Conservation (phyloP, 768 basidiomycete species). For the Rhizopogon salebrosus region DNA sequence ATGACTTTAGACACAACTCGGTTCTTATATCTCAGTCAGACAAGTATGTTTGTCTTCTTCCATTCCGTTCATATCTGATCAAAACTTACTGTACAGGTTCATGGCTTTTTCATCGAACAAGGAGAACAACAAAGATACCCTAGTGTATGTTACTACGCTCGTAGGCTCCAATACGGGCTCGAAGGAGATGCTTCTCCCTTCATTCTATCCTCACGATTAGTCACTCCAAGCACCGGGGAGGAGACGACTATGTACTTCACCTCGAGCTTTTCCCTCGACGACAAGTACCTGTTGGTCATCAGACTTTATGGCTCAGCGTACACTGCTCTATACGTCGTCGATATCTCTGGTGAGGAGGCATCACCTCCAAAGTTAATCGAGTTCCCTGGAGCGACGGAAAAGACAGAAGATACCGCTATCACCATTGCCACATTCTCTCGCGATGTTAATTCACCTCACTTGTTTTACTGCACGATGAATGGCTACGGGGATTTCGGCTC, state of each 20-base stretch:
- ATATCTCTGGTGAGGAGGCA: constrained; percentile 24
- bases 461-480: constrained; percentile 29
- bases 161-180: constrained; percentile 28
- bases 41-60: constrained; percentile 19
- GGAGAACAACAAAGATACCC: constrained; percentile 33
- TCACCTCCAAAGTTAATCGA: constrained; percentile 23
- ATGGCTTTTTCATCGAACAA: constrained; percentile 37
- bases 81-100: constrained; percentile 20
- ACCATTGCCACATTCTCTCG: constrained; percentile 24
- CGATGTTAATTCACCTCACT: constrained; percentile 22
- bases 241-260: constrained; percentile 30
- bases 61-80: background rate
- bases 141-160: constrained; percentile 31
- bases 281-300: constrained; percentile 30
- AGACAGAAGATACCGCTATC: constrained; percentile 19
- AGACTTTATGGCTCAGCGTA: constrained; percentile 24
- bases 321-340: constrained; percentile 27
- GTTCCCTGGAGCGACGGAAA: constrained; percentile 31
- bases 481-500: constrained; percentile 36
- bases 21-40: constrained; percentile 30
- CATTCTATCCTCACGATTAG: constrained; percentile 26
- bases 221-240: constrained; percentile 27
- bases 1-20: constrained; percentile 27
- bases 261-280: constrained; percentile 32
- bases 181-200: constrained; percentile 23